Conservation (phyloP, 228 moss, liverwort and hornwort species). For the Sphagnum fallax region DNA sequence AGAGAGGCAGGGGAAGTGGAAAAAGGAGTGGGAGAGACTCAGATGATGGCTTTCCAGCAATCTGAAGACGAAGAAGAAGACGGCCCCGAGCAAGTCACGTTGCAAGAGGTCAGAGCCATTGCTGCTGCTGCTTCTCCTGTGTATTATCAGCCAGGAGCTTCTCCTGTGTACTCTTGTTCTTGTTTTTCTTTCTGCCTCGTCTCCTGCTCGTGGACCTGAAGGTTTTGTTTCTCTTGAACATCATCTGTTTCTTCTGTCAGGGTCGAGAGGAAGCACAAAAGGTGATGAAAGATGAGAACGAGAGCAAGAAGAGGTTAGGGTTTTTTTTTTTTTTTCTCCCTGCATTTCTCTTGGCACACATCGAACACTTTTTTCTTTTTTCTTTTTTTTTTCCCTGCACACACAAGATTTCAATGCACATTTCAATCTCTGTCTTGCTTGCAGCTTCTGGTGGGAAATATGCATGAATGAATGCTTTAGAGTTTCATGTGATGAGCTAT, state of each 20-base stretch:
- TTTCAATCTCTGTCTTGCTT: neutral
- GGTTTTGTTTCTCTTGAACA: neutral
- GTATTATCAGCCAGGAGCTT: neutral
- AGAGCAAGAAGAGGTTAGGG: slow-evolving; percentile 37
- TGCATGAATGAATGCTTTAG: neutral
- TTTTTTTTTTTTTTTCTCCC: no score
- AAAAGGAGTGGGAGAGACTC: no score
- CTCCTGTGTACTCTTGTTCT: neutral
- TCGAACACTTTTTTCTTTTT: no score
- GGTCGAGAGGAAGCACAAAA: slow-evolving; percentile 50
- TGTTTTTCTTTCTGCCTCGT: neutral
- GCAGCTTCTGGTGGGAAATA: neutral
- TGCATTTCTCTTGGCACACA: neutral
- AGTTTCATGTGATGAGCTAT: neutral
- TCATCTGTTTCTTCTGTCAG: slow-evolving; percentile 11
- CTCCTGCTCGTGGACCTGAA: neutral
- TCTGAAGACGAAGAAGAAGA: no score
- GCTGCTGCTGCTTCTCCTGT: neutral
- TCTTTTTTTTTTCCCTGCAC: neutral
- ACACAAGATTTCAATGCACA: neutral
- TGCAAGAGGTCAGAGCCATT: neutral
- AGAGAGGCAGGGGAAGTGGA: no score
- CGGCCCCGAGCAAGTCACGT: neutral
- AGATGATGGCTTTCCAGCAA: no score
- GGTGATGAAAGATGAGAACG: slow-evolving; percentile 37